Evolutionary conservation across 495 filamentous ascomycete genomes (phyloP).

Genomic region (Pyrenula massariospora): DNA sequence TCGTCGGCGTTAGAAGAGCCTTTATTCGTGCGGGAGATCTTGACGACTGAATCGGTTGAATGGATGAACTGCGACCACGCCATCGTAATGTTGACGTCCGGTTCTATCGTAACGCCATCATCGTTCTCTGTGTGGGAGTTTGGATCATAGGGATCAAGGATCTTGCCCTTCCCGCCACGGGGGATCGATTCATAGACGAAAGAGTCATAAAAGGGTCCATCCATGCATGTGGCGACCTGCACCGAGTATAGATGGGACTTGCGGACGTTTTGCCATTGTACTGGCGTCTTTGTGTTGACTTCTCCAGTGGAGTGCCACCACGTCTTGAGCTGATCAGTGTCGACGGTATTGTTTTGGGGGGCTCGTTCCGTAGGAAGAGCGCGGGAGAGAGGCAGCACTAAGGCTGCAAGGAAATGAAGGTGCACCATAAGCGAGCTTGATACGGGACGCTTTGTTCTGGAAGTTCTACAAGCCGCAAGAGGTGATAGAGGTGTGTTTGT

Average conservation of each 20-base stretch:
- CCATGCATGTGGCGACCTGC: conserved; percentile 3
- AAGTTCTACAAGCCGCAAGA: neutral
- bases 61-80: conserved; percentile 15
- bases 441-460: neutral
- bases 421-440: neutral
- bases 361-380: neutral
- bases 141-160: conserved; percentile 5
- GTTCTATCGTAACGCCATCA: conserved; percentile 8
- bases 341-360: neutral
- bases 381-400: neutral
- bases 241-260: conserved; percentile 7
- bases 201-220: conserved; percentile 5
- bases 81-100: conserved; percentile 9
- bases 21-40: conserved; percentile 9
- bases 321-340: conserved; percentile 6
- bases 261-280: conserved; percentile 4
- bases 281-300: conserved; percentile 6
- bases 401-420: neutral
- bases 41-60: conserved; percentile 9
- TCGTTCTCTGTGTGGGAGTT: conserved; percentile 1
- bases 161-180: conserved; percentile 9
- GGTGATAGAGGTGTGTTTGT: neutral
- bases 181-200: conserved; percentile 9
- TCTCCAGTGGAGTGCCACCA: conserved; percentile 16
- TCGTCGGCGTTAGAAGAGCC: conserved; percentile 1